Conservation (phyloP, 768 basidiomycete genomes). For the Kwoniella newhampshirensis region DNA sequence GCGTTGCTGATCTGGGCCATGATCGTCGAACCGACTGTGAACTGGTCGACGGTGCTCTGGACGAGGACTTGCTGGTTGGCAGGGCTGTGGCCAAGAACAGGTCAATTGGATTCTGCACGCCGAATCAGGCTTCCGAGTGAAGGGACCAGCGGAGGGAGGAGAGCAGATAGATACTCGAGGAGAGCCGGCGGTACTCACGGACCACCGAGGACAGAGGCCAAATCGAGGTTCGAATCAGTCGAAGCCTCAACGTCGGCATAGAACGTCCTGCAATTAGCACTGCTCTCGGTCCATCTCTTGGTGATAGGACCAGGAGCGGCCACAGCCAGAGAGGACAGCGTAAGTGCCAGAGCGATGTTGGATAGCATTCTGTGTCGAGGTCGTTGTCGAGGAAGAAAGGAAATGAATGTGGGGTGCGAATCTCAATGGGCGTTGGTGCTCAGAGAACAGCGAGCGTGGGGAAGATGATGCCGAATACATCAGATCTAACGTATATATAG, state of each 20-base stretch:
- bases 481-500: too few relatives aligned
- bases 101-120: neutral
- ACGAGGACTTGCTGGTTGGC: slow-evolving; percentile 31
- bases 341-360: neutral
- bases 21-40: slow-evolving; percentile 23
- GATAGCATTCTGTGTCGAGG: too few relatives aligned
- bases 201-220: slow-evolving; percentile 29
- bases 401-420: too few relatives aligned
- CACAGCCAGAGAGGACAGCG: neutral
- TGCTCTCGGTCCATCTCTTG: slow-evolving; percentile 6
- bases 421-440: too few relatives aligned
- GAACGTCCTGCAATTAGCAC: slow-evolving; percentile 28
- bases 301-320: slow-evolving; percentile 1
- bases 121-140: neutral
- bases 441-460: too few relatives aligned
- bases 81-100: slow-evolving; percentile 13
- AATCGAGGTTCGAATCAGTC: slow-evolving; percentile 26
- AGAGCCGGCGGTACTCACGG: slow-evolving; percentile 23
- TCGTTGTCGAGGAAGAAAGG: too few relatives aligned
- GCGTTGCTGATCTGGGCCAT: slow-evolving; percentile 20
- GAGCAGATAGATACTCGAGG: too few relatives aligned
- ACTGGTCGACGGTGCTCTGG: slow-evolving; percentile 11
- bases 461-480: too few relatives aligned
- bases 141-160: too few relatives aligned
- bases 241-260: slow-evolving; percentile 30